Evolutionary conservation across 2,329 filamentous ascomycete species (phyloP), one percentile per base, ranked within the genome.

Genomic region (Lachnellula subtilissima): DNA sequence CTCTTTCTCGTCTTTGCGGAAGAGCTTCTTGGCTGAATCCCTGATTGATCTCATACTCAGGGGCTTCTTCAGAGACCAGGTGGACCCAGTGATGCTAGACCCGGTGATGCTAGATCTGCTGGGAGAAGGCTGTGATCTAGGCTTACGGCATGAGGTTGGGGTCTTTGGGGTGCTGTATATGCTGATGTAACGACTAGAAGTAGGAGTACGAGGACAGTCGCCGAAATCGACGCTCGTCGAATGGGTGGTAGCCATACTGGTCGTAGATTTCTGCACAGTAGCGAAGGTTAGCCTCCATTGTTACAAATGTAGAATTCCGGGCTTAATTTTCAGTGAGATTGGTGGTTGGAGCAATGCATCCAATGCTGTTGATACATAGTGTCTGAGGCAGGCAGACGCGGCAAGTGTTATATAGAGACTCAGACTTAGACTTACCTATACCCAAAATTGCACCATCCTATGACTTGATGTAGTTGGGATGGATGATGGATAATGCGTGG

Each of bases 201-300:
- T 48, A 14, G 55, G 58, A 25, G 56, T 64, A 25, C 43, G 53
- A 52, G 60, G 57, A 37, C 12, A 43, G n/a, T 39, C 23, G 8
- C 55, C 55, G 40, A 60, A 56, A 11, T 57, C 60, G 47, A 56
- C 45, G 5, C 35, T 50, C 35, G 51, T 25, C 48, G 53, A 22
- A 19, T 45, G 48, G 6, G 53, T 51, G 40, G 55, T 63, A 62
- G 59, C 46, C 48, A 61, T 63, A 53, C 39, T 61, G 59, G 23
- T 48, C 23, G 49, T 51, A 42, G 35, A 37, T 53, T 40, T 37
- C 14, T 51, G 22, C 36, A n/a, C 39, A 17, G 17, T 7, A 32
- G 12, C 23, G 11, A 48, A 28, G 23, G 14, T 48, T 32, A 28
- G 11, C 42, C 19, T 45, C 3, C 19, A 12, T 45, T 17, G 15